phyloP scores from a whole-genome alignment of 140 eudicot genomes.

The Flaveria floridana region DNA sequence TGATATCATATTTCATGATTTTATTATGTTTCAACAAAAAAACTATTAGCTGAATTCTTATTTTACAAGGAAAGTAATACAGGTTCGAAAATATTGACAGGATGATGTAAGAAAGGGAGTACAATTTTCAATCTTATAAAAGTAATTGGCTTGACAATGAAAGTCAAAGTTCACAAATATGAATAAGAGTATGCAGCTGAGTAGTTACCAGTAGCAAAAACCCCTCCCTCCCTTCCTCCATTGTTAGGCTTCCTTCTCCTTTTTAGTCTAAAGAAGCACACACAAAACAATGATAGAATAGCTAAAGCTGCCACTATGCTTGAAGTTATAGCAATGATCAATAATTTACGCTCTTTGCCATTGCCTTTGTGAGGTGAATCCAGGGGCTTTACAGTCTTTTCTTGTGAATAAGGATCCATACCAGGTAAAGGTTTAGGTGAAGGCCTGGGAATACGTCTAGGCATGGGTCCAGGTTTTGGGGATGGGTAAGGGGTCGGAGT shows the following conservation, averaged over 20 bases:
- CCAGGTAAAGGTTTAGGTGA: conserved; percentile 3
- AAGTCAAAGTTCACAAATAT: neutral
- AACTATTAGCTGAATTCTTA: neutral
- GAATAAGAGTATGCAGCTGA: conserved; percentile 10
- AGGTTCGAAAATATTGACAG: neutral
- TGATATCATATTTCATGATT: neutral
- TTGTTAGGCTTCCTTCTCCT: conserved; percentile 35
- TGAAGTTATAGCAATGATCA: conserved; percentile 41
- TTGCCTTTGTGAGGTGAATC: conserved; percentile 6
- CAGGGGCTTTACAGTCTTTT: conserved; percentile 11
- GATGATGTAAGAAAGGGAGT: neutral
- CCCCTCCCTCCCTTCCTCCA: conserved; percentile 48
- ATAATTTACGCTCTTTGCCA: conserved; percentile 32
- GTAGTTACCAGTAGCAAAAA: conserved; percentile 47
- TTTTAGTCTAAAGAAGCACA: conserved; percentile 39
- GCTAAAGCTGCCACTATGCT: conserved; percentile 43
- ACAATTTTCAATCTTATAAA: neutral
- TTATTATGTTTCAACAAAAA: conserved; percentile 5
- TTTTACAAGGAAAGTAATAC: neutral
- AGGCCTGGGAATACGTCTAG: conserved; percentile 1
- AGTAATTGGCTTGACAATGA: neutral
- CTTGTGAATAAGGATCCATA: conserved; percentile 17
- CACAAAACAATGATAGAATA: conserved; percentile 30
- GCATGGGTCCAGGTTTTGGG: conserved; percentile 14
- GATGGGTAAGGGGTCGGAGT: conserved; percentile 19